Conservation (phyloP, 129 eudicot species). For the Escallonia herrerae region DNA sequence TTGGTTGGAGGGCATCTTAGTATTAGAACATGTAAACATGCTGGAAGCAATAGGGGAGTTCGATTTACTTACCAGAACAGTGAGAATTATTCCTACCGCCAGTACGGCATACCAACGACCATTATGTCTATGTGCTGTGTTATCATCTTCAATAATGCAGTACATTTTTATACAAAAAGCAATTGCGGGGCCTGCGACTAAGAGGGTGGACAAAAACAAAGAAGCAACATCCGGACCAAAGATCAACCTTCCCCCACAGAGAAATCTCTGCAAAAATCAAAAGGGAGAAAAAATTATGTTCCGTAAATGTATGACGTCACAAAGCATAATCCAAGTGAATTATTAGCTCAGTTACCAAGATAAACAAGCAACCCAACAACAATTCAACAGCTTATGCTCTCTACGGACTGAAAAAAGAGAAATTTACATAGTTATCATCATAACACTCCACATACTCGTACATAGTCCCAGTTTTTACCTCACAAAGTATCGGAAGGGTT, state of each 20-base stretch:
- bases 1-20: too few relatives aligned
- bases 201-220: slow-evolving; percentile 46
- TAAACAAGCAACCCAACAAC: background rate
- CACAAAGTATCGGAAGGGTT: too few relatives aligned
- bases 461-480: too few relatives aligned
- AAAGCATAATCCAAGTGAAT: background rate
- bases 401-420: too few relatives aligned
- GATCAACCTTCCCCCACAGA: slow-evolving; percentile 87
- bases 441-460: too few relatives aligned
- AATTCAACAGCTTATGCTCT: background rate
- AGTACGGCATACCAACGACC: slow-evolving; percentile 54
- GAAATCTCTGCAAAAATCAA: slow-evolving; percentile 53
- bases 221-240: slow-evolving; percentile 91
- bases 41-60: background rate
- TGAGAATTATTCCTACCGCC: slow-evolving; percentile 50
- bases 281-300: background rate
- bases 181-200: slow-evolving; percentile 68
- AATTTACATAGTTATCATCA: too few relatives aligned
- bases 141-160: slow-evolving; percentile 28
- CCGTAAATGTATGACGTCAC: background rate
- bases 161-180: slow-evolving; percentile 52
- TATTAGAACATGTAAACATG: background rate
- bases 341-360: background rate
- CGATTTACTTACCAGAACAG: slow-evolving; percentile 48
- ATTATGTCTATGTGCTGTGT: slow-evolving; percentile 10